These are phyloP conservation scores for Nidularia sp. DNA, from an alignment of 768 basidiomycete species.

Conservation along the genomic window DNA sequence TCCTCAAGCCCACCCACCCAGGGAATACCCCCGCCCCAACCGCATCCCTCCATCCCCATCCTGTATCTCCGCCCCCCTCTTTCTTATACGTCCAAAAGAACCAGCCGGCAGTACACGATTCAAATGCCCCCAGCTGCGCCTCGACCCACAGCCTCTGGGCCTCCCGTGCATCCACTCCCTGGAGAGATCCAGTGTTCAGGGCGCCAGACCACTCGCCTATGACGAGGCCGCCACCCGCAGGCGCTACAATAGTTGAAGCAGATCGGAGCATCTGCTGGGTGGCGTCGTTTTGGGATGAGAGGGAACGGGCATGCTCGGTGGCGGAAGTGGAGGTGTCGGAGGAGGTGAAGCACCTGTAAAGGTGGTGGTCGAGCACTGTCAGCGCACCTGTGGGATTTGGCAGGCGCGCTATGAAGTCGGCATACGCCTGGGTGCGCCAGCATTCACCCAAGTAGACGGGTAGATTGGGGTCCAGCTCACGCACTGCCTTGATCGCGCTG, in stretches of 20 bases:
- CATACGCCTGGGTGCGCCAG: conserved; percentile 66
- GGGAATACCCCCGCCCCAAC: conserved; percentile 62
- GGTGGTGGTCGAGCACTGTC: conserved; percentile 73
- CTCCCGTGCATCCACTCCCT: conserved; percentile 16
- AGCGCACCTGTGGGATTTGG: conserved; percentile 22
- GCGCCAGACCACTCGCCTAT: conserved; percentile 82
- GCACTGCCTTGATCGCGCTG: conserved; percentile 48
- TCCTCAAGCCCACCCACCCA: conserved; percentile 29
- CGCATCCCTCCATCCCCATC: conserved; percentile 73
- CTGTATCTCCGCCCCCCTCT: conserved; percentile 56
- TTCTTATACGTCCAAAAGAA: conserved; percentile 89
- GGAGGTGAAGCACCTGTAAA: conserved; percentile 76
- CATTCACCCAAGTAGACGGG: conserved; percentile 76
- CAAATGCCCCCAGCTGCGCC: conserved; percentile 62
- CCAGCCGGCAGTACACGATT: conserved; percentile 55
- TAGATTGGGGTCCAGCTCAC: conserved; percentile 44
- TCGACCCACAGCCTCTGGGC: conserved; percentile 45
- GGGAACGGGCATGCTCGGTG: conserved; percentile 44
- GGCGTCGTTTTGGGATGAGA: conserved; percentile 34
- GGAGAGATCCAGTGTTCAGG: conserved; percentile 59
- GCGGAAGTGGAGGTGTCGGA: conserved; percentile 53
- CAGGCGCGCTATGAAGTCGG: conserved; percentile 40
- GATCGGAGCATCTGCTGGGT: conserved; percentile 33
- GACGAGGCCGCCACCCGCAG: conserved; percentile 40
- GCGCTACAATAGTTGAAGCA: conserved; percentile 6